Evolutionary conservation across 2,329 filamentous ascomycete species (phyloP).

Genomic region (Beauveria varroae): DNA sequence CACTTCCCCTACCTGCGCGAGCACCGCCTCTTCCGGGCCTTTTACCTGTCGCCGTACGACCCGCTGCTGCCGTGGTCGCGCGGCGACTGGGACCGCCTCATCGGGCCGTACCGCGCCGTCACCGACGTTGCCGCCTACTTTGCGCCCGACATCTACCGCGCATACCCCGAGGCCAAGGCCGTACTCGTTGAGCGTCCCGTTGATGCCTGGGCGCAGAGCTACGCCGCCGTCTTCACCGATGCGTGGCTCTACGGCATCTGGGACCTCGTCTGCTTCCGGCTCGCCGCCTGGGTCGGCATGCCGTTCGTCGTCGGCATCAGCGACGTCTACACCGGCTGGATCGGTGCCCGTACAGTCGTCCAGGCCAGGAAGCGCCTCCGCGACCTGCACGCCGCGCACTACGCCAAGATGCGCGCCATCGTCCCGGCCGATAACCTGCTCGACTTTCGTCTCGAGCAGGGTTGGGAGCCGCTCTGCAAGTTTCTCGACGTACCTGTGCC

Average conservation of each 20-base stretch:
- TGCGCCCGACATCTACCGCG: background rate
- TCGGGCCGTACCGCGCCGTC: slow-evolving; percentile 6
- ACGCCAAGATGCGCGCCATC: slow-evolving; percentile 19
- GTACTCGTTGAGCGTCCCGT: slow-evolving; percentile 7
- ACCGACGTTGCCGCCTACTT: slow-evolving; percentile 9
- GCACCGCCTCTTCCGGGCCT: slow-evolving; percentile 6
- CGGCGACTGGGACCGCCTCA: slow-evolving; percentile 11
- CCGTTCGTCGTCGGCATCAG: slow-evolving; percentile 2
- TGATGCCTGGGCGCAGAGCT: slow-evolving; percentile 5
- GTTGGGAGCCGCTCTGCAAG: slow-evolving; percentile 27
- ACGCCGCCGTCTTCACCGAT: slow-evolving; percentile 8
- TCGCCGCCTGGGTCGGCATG: slow-evolving; percentile 9
- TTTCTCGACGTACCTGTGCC: slow-evolving; percentile 27
- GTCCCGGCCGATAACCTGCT: slow-evolving; percentile 27
- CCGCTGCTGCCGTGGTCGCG: slow-evolving; percentile 9
- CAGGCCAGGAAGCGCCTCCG: slow-evolving; percentile 23
- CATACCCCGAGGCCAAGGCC: slow-evolving; percentile 6
- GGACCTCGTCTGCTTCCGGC: slow-evolving; percentile 4
- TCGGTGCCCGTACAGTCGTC: slow-evolving; percentile 12
- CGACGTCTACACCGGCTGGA: slow-evolving; percentile 7
- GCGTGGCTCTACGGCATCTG: slow-evolving; percentile 6
- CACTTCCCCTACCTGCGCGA: slow-evolving; percentile 9
- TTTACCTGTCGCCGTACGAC: slow-evolving; percentile 7
- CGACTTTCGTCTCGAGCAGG: slow-evolving; percentile 28
- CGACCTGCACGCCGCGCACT: slow-evolving; percentile 4